Evolutionary conservation across 768 basidiomycete genomes (phyloP), one percentile per base, ranked within the genome.

Genomic region (Naganishia vishniacii): DNA sequence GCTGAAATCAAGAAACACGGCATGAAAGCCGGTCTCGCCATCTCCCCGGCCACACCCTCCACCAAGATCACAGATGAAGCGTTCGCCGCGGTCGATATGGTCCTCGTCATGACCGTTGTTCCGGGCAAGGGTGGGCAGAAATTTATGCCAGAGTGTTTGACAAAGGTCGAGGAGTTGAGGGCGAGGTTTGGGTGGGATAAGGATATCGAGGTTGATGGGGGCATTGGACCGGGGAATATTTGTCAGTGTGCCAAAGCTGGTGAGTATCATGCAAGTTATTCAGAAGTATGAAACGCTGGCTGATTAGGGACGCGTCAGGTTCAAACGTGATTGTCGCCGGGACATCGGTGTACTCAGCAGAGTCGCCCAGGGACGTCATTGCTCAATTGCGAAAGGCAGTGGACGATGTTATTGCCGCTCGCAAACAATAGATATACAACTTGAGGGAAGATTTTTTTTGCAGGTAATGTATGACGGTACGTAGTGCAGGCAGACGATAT

Each of bases 321-420:
- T 92, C 91, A 78, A 99, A 99, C 72, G 92, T 99, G 68, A 91
- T 98, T 59, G 95, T 99, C 29, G 93, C 95, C 13, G 95, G 95
- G 13, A 97, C 93, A 7, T 92, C 94, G 6, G 88, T 99, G 66
- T 98, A 98, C 73, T 84, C 83, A 44, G 86, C 91, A 1, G 72
- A 82, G n/a, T 81, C 86, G 71, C 88, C 95, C 0, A 85, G 85
- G 46, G 78, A 83, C 41, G 89, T 93, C 49, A 95, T 97, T 58
- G 70, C 82, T 45, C 73, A 80, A 8, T 79, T 97, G 41, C 91
- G 88, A 78, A 79, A 82, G 37, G 81, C 82, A 23, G 86, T 94
- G 34, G 82, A 85, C 67, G 77, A 82, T 23, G 89, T 58, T 16
- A 63, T 69, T 44, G 59, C 37, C 31, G 65, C 48, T 34, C 34